These are phyloP conservation scores for Pulveroboletus sp. DNA, from an alignment of 768 basidiomycete genomes.

Conservation along the genomic window DNA sequence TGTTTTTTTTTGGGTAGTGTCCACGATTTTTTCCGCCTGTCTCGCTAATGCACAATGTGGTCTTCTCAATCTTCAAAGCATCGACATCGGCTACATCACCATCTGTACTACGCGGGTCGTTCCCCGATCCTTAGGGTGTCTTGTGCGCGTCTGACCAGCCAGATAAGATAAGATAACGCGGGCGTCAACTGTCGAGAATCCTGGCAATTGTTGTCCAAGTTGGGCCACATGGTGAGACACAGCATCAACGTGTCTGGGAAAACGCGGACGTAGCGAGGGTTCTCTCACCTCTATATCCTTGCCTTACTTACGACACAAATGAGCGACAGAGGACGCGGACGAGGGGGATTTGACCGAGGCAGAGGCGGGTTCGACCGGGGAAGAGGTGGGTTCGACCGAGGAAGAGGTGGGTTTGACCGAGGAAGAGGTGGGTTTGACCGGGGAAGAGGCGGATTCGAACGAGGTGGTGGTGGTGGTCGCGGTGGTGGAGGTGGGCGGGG, in stretches of 20 bases:
- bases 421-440: slow-evolving; percentile 20
- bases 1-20: neutral
- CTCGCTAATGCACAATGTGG: neutral
- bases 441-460: too few relatives aligned
- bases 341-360: too few relatives aligned
- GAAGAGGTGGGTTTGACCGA: too few relatives aligned
- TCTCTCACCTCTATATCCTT: neutral
- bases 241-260: slow-evolving; percentile 17
- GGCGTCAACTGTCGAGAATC: neutral
- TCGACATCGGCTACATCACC: neutral
- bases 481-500: slow-evolving; percentile 33
- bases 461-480: slow-evolving; percentile 31
- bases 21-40: neutral
- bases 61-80: neutral
- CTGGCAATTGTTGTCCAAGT: slow-evolving; percentile 7
- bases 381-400: slow-evolving; percentile 13
- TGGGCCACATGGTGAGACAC: slow-evolving; percentile 8
- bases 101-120: neutral
- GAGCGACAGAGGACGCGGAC: slow-evolving; percentile 40
- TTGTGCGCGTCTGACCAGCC: neutral
- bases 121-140: neutral
- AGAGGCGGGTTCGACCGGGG: slow-evolving; percentile 27
- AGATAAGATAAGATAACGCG: slow-evolving; percentile 25
- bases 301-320: slow-evolving; percentile 13
- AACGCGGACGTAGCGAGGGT: neutral